These are phyloP conservation scores for Serpula lacrymans DNA, from an alignment of 768 basidiomycete genomes.

Conservation along the genomic window DNA sequence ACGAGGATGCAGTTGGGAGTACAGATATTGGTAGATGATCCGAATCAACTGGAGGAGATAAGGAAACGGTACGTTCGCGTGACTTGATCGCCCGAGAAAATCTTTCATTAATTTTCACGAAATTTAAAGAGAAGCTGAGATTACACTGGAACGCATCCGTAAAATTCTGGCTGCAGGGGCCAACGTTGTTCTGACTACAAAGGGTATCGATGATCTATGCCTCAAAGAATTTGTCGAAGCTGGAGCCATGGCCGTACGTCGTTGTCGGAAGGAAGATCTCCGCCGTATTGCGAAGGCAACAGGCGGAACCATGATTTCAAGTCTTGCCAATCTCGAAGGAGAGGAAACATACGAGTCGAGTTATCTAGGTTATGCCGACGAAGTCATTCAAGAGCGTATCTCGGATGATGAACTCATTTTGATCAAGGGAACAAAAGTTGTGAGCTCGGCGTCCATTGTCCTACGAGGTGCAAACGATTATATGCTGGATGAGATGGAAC, in stretches of 20 bases:
- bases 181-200: slow-evolving; percentile 95
- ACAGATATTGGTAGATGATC: slow-evolving; percentile 96
- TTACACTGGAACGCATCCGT: slow-evolving; percentile 90
- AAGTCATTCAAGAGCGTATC: slow-evolving; percentile 95
- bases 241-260: slow-evolving; percentile 96
- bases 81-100: not conserved
- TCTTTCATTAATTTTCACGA: not conserved
- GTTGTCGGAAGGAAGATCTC: slow-evolving; percentile 97
- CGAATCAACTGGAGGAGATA: slow-evolving; percentile 94
- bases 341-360: slow-evolving; percentile 96
- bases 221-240: slow-evolving; percentile 99
- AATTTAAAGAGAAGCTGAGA: slow-evolving; percentile 83
- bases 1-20: slow-evolving; percentile 96
- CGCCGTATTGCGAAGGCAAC: slow-evolving; percentile 96
- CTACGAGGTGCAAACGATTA: slow-evolving; percentile 98
- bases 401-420: slow-evolving; percentile 98
- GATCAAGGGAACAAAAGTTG: slow-evolving; percentile 96
- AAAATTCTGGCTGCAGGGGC: slow-evolving; percentile 96
- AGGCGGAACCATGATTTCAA: slow-evolving; percentile 89
- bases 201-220: slow-evolving; percentile 97
- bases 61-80: slow-evolving; percentile 69
- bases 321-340: slow-evolving; percentile 93
- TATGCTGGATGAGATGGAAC: slow-evolving; percentile 99
- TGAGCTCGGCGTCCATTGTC: slow-evolving; percentile 89
- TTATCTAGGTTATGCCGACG: slow-evolving; percentile 89